These are phyloP conservation scores for Lineolata rhizophorae DNA, from an alignment of 495 filamentous ascomycete species.

Conservation along the genomic window DNA sequence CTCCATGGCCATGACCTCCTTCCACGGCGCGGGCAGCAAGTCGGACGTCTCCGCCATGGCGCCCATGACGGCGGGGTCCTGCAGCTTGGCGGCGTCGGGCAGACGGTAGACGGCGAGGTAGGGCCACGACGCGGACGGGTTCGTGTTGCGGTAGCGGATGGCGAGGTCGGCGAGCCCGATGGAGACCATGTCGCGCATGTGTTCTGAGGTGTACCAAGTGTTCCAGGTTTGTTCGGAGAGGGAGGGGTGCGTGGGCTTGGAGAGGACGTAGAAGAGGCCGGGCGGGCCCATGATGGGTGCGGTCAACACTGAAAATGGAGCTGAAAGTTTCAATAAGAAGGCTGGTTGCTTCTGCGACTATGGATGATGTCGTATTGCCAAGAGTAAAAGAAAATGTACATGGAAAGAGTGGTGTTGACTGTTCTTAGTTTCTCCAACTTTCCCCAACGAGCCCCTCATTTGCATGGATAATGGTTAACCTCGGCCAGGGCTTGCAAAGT, in stretches of 20 bases:
- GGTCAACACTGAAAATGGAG: too few species aligned
- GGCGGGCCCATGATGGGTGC: conserved; percentile 4
- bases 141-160: conserved; percentile 7
- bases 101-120: conserved; percentile 10
- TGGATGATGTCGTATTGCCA: too few species aligned
- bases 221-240: conserved; percentile 7
- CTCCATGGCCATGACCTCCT: conserved; percentile 3
- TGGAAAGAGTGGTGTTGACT: too few species aligned
- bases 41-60: neutral
- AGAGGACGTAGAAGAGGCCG: conserved; percentile 7
- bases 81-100: conserved; percentile 1
- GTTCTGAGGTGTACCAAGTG: conserved; percentile 8
- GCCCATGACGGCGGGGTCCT: conserved; percentile 1
- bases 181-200: conserved; percentile 4
- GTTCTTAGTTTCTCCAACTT: too few species aligned
- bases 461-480: too few species aligned
- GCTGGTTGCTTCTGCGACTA: too few species aligned
- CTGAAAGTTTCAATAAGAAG: too few species aligned
- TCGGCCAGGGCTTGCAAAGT: too few species aligned
- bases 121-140: conserved; percentile 1
- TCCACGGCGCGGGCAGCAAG: conserved; percentile 1
- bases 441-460: too few species aligned
- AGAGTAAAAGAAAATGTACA: too few species aligned
- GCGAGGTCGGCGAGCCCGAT: conserved; percentile 4
- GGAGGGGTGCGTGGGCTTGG: conserved; percentile 2